Evolutionary conservation across 2,329 filamentous ascomycete genomes (phyloP), one percentile per base, ranked within the genome.

Genomic region (Fusarium nanum): DNA sequence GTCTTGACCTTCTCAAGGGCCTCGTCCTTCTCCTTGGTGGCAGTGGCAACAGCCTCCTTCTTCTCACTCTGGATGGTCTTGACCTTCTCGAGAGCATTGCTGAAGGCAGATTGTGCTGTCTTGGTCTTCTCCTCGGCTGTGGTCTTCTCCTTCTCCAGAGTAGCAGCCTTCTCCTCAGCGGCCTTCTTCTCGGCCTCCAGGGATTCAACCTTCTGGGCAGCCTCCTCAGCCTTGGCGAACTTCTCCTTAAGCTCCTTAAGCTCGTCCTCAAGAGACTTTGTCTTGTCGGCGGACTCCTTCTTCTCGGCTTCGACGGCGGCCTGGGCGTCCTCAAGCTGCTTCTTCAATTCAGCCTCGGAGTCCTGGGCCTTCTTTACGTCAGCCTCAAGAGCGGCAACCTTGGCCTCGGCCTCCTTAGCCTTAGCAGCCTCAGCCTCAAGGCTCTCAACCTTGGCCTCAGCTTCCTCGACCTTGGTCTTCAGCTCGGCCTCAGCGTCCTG

Each of bases 241-340:
- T 70, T 70, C 52, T 71, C 68, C 59, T 70, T 68, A 20, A 71
- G 58, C 34, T 68, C 67, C n/a, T 60, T 52, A 7, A 70, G 57
- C 34, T 70, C 68, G 14, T 64, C 67, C 56, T 69, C 65, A 10
- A 69, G 48, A 44, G 66, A 54, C 56, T 73, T 53, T 25, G 50
- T 68, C 61, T 71, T 72, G 46, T 73, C 57, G 12, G 48, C 34
- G n/a, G 70, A 62, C 37, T 64, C 58, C 55, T 70, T 60, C 48
- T 64, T 70, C 37, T 71, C 70, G 2, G 62, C 34, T 34, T 73
- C 63, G 12, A 56, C 48, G 37, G 54, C 40, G 23, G 67, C 48
- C 25, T 77, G 71, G 25, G 72, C 62, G 34, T 71, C 59, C 48
- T 68, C 66, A 20, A 71, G 60, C 59, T 74, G 58, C 50, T 64